Evolutionary conservation across 2,329 filamentous ascomycete genomes (phyloP).

Genomic region (Pezicula radicicola): DNA sequence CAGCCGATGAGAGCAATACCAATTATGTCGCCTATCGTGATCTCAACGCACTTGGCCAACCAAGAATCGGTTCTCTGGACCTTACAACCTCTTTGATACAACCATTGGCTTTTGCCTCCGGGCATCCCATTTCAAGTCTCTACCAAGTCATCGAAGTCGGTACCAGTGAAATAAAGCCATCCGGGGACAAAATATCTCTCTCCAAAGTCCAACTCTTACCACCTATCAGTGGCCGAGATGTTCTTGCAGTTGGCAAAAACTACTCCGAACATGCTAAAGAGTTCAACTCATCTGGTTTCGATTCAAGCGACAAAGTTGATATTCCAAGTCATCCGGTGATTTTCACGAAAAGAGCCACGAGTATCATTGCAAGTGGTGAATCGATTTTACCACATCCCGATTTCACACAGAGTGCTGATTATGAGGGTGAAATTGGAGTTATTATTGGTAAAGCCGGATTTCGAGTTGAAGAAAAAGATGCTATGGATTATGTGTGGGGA

Average conservation of each 20-base stretch:
- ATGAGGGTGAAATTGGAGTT: conserved; percentile 48
- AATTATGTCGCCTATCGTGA: conserved; percentile 36
- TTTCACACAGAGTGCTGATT: conserved; percentile 46
- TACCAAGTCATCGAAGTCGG: conserved; percentile 51
- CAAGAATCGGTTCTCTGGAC: conserved; percentile 40
- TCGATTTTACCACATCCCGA: conserved; percentile 41
- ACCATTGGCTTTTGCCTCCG: conserved; percentile 43
- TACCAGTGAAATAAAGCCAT: conserved; percentile 32
- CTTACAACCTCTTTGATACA: conserved; percentile 32
- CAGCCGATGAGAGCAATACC: conserved; percentile 11
- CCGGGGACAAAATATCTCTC: conserved; percentile 29
- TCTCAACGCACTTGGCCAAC: conserved; percentile 12
- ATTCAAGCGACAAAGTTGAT: conserved; percentile 51
- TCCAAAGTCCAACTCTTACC: conserved; percentile 40
- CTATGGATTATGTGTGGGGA: conserved; percentile 20
- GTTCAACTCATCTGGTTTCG: conserved; percentile 53
- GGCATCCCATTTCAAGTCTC: conserved; percentile 41
- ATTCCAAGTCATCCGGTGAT: conserved; percentile 51
- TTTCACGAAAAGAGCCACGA: conserved; percentile 48
- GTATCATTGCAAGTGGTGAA: conserved; percentile 34
- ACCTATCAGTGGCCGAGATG: conserved; percentile 44
- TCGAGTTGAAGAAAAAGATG: conserved; percentile 19
- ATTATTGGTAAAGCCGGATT: conserved; percentile 52
- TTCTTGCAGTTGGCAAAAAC: conserved; percentile 56
- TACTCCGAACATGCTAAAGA: conserved; percentile 55